These are phyloP conservation scores for Diaporthe sp. DNA, from an alignment of 2,329 filamentous ascomycete species.

Conservation along the genomic window DNA sequence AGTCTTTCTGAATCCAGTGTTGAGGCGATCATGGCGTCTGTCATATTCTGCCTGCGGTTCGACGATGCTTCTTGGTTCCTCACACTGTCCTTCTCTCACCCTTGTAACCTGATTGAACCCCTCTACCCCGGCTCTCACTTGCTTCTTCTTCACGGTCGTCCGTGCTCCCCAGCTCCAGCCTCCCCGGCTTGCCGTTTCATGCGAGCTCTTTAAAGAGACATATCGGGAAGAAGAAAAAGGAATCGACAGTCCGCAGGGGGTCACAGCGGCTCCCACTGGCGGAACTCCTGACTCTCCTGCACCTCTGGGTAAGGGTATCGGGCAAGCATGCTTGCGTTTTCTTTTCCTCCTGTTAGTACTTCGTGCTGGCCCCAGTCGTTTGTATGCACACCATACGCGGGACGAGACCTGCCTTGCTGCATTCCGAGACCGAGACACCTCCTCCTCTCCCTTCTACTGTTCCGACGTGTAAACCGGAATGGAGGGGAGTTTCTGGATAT, in stretches of 20 bases:
- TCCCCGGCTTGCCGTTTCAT: not conserved
- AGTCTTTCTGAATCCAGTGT: not conserved
- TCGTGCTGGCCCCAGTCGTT: constrained; percentile 15
- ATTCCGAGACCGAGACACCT: constrained; percentile 20
- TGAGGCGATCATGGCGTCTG: not conserved
- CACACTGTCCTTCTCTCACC: constrained; percentile 3
- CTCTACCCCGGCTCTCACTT: not conserved
- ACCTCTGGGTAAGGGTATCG: constrained; percentile 4
- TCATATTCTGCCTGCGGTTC: not conserved
- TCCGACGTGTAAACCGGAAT: not conserved
- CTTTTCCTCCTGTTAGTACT: constrained; percentile 15
- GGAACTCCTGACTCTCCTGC: constrained; percentile 26
- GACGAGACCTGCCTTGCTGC: constrained; percentile 25
- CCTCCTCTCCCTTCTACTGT: constrained; percentile 23
- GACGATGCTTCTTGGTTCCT: not conserved
- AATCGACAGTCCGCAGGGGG: constrained; percentile 23
- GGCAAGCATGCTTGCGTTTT: not conserved
- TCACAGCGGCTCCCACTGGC: not conserved
- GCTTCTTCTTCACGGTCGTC: constrained; percentile 22
- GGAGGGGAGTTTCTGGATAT: not conserved
- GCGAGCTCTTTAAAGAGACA: constrained; percentile 3
- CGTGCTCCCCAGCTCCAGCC: constrained; percentile 6
- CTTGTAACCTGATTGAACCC: not conserved
- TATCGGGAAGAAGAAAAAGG: constrained; percentile 12
- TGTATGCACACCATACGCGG: constrained; percentile 28